A percentile compares a stretch with the other conserved stretches of the same genome.
These are phyloP conservation scores for Pelargonium citronellum DNA, from an alignment of 441 rosid genomes.

Conservation along the genomic window DNA sequence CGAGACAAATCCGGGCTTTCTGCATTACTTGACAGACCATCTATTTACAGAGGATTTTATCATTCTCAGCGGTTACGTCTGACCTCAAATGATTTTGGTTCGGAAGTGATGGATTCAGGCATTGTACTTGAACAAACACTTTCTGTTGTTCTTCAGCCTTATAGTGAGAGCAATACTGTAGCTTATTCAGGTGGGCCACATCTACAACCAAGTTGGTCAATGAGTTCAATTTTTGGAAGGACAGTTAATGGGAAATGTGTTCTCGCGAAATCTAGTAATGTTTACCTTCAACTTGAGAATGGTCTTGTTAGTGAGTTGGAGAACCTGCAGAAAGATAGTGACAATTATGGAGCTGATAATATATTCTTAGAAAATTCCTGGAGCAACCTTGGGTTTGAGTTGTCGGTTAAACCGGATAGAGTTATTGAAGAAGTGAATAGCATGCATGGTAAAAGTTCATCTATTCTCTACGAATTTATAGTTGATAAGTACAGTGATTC, in stretches of 20 bases:
- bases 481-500: constrained; percentile 50
- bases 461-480: constrained; percentile 48
- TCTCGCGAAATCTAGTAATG: constrained; percentile 65
- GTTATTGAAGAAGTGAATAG: constrained; percentile 43
- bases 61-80: constrained; percentile 82
- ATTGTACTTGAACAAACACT: constrained; percentile 72
- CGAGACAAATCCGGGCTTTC: constrained; percentile 90
- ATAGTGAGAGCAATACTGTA: constrained; percentile 21
- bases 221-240: constrained; percentile 78
- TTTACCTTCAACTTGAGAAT: constrained; percentile 67
- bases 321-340: constrained; percentile 29
- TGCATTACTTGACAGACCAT: constrained; percentile 74
- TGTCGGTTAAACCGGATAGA: constrained; percentile 64
- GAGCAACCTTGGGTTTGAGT: constrained; percentile 37
- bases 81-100: constrained; percentile 30
- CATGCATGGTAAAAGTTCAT: constrained; percentile 23
- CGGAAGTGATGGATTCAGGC: constrained; percentile 39
- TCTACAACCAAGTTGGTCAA: constrained; percentile 76
- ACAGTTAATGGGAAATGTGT: constrained; percentile 55
- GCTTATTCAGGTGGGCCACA: constrained; percentile 26
- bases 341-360: constrained; percentile 18
- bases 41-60: constrained; percentile 78
- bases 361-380: constrained; percentile 27
- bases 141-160: constrained; percentile 74
- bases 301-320: constrained; percentile 37